Conservation (phyloP, 1,284 basidiomycete species). For the Malassezia restricta region DNA sequence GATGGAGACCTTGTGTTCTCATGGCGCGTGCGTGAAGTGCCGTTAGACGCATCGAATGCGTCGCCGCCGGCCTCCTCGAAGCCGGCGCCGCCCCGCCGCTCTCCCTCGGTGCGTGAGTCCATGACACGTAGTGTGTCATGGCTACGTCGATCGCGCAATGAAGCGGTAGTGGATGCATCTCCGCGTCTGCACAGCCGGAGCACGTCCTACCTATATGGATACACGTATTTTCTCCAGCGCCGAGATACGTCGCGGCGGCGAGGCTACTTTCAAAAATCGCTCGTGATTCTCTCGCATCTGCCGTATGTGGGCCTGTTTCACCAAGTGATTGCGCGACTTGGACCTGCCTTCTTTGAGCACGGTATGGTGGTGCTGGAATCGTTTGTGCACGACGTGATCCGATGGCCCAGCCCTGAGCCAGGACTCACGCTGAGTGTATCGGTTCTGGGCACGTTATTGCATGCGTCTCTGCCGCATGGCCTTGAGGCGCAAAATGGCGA, state of each 20-base stretch:
- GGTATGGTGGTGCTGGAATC: conserved; percentile 39
- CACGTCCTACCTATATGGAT: conserved; percentile 43
- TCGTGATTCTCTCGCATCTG: conserved; percentile 71
- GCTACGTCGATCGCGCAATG: not conserved
- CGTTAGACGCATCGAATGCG: conserved; percentile 13
- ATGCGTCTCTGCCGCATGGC: conserved; percentile 31
- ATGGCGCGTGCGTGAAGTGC: conserved; percentile 42
- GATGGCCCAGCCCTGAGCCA: conserved; percentile 31
- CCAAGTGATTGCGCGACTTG: conserved; percentile 58
- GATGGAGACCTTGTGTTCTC: conserved; percentile 37
- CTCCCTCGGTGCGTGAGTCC: not conserved
- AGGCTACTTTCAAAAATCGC: conserved; percentile 55
- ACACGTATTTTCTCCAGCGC: conserved; percentile 43
- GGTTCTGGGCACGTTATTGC: conserved; percentile 25
- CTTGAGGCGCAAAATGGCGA: conserved; percentile 32
- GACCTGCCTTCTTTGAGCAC: conserved; percentile 47
- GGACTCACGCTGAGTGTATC: conserved; percentile 32
- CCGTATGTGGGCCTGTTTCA: conserved; percentile 74
- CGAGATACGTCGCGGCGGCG: conserved; percentile 31
- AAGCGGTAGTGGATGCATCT: not conserved
- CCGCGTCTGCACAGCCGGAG: conserved; percentile 22
- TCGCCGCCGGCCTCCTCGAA: not conserved
- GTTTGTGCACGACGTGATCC: conserved; percentile 27
- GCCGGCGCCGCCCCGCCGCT: not conserved
- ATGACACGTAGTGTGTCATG: not conserved